Evolutionary conservation across 805 yeast species (phyloP).

Genomic region (Wickerhamomyces alni): DNA sequence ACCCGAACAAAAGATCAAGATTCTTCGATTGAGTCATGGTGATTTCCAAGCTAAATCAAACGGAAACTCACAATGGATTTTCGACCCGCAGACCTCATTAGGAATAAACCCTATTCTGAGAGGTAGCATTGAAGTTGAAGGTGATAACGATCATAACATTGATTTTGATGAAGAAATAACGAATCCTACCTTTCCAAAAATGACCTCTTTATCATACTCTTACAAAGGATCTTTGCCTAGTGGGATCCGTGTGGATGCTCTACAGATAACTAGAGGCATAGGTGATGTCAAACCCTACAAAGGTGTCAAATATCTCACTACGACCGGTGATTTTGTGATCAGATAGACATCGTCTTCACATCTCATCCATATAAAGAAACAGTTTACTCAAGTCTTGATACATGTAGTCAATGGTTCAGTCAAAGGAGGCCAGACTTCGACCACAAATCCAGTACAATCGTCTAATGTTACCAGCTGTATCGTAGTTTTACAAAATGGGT

Average conservation of each 20-base stretch:
- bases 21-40: slow-evolving; percentile 68
- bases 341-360: slow-evolving; percentile 6
- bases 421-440: too few species aligned
- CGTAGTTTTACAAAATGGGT: too few species aligned
- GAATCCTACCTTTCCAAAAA: slow-evolving; percentile 31
- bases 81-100: slow-evolving; percentile 49
- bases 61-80: slow-evolving; percentile 61
- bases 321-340: slow-evolving; percentile 45
- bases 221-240: slow-evolving; percentile 71
- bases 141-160: slow-evolving; percentile 6
- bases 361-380: too few species aligned
- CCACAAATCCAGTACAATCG: too few species aligned
- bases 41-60: slow-evolving; percentile 53
- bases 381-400: too few species aligned
- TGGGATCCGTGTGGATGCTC: slow-evolving; percentile 61
- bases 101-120: slow-evolving; percentile 67
- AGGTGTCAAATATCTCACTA: slow-evolving; percentile 80
- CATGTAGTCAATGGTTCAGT: too few species aligned
- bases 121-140: slow-evolving; percentile 41
- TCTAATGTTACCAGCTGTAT: too few species aligned
- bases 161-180: not conserved
- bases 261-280: slow-evolving; percentile 55
- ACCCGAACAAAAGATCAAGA: slow-evolving; percentile 36
- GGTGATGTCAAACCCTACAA: slow-evolving; percentile 74
- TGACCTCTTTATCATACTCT: slow-evolving; percentile 44